Evolutionary conservation across 192 early-diverging fungal species (phyloP), one percentile per base, ranked within the genome.

Genomic region (Chytriomyces sp.): DNA sequence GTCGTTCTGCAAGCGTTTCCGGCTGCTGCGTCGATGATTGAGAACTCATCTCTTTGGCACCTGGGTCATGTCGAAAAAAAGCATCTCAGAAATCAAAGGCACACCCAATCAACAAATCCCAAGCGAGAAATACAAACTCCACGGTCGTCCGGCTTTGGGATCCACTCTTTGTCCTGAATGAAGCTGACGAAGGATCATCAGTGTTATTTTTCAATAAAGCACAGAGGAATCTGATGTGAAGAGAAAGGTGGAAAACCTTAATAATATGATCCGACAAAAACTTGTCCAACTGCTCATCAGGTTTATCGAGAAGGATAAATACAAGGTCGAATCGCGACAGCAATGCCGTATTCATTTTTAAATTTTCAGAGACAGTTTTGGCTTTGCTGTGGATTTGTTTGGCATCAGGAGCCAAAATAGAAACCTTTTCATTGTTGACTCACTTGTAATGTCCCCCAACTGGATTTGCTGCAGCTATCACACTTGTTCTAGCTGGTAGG

Each of bases 381-480:
- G 87, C 84, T 80, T 91, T 93, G 84, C 82, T 82, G 65, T 49
- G 46, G 67, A 65, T 57, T 57, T 57, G 53, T 13, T n/a, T 77
- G 11, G 9, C 48, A 28, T 18, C 13, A 13, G 64, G 64, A 64
- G 2, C 64, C 18, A 64, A 13, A 23, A 13, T 23, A 60, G 1
- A 35, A 35, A 35, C 1, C n/a, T n/a, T n/a, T n/a, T 35, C 0
- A 35, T 3, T 4, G 2, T 2, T 16, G 59, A 72, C 77, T 64
- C 61, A 85, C 84, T 93, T 93, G 87, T 94, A 94, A 77, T 94
- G 94, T 2, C 94, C 94, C 6, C 93, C 93, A 7, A 90, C 88
- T 5, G 94, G 94, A 69, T 94, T 95, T 6, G 94, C 94, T 0
- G 94, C 91, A 4, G 94, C 94, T 78, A 95, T 90, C 16, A 95